phyloP scores from a whole-genome alignment of 2,329 filamentous ascomycete genomes.

The Remersonia thermophila region DNA sequence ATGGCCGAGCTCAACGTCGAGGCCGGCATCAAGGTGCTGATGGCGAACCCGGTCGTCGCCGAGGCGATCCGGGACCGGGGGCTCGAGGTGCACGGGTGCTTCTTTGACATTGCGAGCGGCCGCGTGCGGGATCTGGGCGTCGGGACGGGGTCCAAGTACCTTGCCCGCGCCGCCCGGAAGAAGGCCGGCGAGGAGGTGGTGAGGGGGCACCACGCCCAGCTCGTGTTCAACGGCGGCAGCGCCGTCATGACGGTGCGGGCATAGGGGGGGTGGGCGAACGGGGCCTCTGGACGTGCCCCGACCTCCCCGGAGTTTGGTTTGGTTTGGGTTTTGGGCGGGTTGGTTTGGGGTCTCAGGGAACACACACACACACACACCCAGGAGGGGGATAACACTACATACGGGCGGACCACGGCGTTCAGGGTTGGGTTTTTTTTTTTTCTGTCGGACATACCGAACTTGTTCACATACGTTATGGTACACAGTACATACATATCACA shows the following conservation, averaged over 20 bases:
- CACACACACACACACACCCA: neutral
- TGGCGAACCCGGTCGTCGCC: slow-evolving; percentile 55
- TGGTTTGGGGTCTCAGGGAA: neutral
- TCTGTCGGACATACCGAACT: too few relatives aligned
- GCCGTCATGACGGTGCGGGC: slow-evolving; percentile 25
- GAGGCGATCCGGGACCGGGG: slow-evolving; percentile 60
- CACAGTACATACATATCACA: too few relatives aligned
- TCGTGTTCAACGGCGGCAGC: slow-evolving; percentile 34
- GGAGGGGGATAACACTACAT: too few relatives aligned
- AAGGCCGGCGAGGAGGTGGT: slow-evolving; percentile 24
- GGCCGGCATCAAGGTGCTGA: slow-evolving; percentile 52
- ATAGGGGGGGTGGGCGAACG: slow-evolving; percentile 7
- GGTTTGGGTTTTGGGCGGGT: neutral
- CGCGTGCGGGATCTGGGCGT: slow-evolving; percentile 36
- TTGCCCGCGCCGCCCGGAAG: slow-evolving; percentile 10
- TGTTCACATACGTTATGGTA: too few relatives aligned
- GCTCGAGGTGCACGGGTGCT: slow-evolving; percentile 62
- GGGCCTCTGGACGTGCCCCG: too few relatives aligned
- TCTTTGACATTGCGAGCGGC: slow-evolving; percentile 52
- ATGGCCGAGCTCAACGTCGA: slow-evolving; percentile 70
- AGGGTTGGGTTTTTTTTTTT: neutral
- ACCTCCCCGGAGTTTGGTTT: too few relatives aligned
- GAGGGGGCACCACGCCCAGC: slow-evolving; percentile 35
- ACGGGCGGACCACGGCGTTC: neutral
- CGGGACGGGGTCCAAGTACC: slow-evolving; percentile 23